Evolutionary conservation across 2,329 filamentous ascomycete genomes (phyloP), one percentile per base, ranked within the genome.

Genomic region (Colletotrichum tropicale): DNA sequence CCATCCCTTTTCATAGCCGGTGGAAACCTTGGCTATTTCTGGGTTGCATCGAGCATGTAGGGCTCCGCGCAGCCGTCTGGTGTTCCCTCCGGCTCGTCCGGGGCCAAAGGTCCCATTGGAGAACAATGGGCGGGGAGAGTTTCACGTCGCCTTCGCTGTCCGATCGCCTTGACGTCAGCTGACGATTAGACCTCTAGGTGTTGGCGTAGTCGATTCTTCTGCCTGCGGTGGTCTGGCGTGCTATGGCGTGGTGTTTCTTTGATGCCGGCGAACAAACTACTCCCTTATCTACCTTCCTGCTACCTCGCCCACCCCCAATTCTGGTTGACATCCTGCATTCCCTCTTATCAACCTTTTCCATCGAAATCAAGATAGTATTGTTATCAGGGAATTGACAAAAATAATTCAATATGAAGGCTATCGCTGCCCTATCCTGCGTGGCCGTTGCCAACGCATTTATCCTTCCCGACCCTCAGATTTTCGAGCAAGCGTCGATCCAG

Each of bases 391-490:
- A 34, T 16, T 26, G 9, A 16, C 10, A 60, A 38, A 55, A 55
- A 16, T 10, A n/a, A 38, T 26, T 4, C 62, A 76, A 76, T 56
- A 90, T 90, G 88, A 89, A 85, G 82, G 83, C 89, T 80, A 82
- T 83, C 67, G 83, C 83, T 64, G 78, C 90, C 60, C 80, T 91
- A 76, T 87, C 88, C 72, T 82, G 91, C 66, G 86, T 87, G 78
- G 87, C 88, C 34, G 77, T 89, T 66, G 83, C 86, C 77, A 83
- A 88, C 68, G 89, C 89, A 30, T 86, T 91, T 69, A 88, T 91
- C 74, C 83, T 92, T 65, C 89, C 89, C 18, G 85, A 89, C 64
- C 85, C 89, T 77, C 80, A 88, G 70, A 83, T 89, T 24, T 85
- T 89, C 75, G 83, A 84, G 58, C 81, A 87, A 52, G 76, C 88